These are phyloP conservation scores for Ceratobasidium sp. DNA, from an alignment of 1,284 basidiomycete genomes.

Conservation along the genomic window DNA sequence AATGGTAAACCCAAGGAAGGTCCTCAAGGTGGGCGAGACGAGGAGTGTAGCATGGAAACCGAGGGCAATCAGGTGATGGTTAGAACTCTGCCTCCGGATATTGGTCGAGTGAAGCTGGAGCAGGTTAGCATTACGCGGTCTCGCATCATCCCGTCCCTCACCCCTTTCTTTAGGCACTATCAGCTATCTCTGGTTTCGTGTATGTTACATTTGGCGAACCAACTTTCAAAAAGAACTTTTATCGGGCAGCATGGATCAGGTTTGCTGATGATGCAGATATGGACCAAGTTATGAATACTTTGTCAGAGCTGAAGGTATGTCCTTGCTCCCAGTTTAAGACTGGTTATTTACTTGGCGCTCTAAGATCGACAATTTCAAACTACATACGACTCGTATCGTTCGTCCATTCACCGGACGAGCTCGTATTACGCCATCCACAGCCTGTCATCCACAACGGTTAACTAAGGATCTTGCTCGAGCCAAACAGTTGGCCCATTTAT, in stretches of 20 bases:
- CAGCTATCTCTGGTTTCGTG: conserved; percentile 75
- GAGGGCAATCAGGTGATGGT: conserved; percentile 93
- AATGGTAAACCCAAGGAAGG: conserved; percentile 69
- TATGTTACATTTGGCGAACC: conserved; percentile 93
- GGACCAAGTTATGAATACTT: conserved; percentile 73
- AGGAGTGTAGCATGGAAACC: conserved; percentile 80
- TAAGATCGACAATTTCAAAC: conserved; percentile 92
- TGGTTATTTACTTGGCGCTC: conserved; percentile 44
- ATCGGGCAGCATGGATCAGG: conserved; percentile 91
- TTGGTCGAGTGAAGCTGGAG: conserved; percentile 88
- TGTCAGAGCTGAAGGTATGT: conserved; percentile 85
- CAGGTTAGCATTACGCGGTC: conserved; percentile 67
- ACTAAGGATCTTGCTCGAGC: conserved; percentile 82
- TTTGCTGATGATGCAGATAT: conserved; percentile 89
- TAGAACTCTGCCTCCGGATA: conserved; percentile 91
- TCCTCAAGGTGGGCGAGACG: conserved; percentile 68
- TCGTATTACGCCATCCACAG: conserved; percentile 83
- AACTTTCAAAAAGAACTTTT: conserved; percentile 88
- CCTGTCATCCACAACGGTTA: conserved; percentile 82
- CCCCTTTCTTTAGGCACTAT: conserved; percentile 66
- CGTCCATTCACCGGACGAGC: conserved; percentile 83
- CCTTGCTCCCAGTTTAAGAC: conserved; percentile 1
- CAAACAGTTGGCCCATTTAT: conserved; percentile 73
- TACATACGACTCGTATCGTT: conserved; percentile 87
- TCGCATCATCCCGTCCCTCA: conserved; percentile 6